Percentiles rank a stretch among this genome's conserved stretches.
Evolutionary conservation across 2,329 filamentous ascomycete genomes (phyloP).

Genomic region (Cadophora luteo-olivacea): DNA sequence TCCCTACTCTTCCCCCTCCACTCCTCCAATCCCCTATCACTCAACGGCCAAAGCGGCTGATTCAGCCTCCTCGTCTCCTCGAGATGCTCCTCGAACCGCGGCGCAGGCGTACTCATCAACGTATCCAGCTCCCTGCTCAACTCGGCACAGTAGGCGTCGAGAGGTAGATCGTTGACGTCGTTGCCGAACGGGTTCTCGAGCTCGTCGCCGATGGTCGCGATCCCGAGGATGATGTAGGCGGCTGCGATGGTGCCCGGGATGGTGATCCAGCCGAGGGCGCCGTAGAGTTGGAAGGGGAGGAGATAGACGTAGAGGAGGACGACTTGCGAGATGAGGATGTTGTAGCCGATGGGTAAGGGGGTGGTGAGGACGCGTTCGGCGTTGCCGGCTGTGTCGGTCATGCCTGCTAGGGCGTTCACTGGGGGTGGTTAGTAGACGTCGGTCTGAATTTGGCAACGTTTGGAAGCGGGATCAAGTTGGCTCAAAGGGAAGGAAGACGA

Average conservation of each 20-base stretch:
- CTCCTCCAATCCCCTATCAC: slow-evolving; percentile 48
- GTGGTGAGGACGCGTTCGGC: slow-evolving; percentile 83
- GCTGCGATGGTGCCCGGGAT: slow-evolving; percentile 77
- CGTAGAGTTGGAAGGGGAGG: slow-evolving; percentile 80
- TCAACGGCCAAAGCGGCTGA: slow-evolving; percentile 46
- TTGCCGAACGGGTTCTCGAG: slow-evolving; percentile 86
- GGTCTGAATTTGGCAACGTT: background rate
- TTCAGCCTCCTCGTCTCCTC: slow-evolving; percentile 36
- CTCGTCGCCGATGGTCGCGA: slow-evolving; percentile 77
- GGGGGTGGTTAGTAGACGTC: slow-evolving; percentile 1
- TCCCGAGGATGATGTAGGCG: slow-evolving; percentile 83
- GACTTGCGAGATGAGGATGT: slow-evolving; percentile 84
- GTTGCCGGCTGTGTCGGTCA: slow-evolving; percentile 76
- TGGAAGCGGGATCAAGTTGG: background rate
- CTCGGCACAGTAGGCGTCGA: slow-evolving; percentile 79
- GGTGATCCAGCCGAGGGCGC: slow-evolving; percentile 70
- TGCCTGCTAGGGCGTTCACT: slow-evolving; percentile 53
- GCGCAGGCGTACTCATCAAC: slow-evolving; percentile 49
- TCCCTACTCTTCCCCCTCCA: slow-evolving; percentile 53
- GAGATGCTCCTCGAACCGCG: slow-evolving; percentile 32
- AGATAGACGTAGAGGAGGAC: slow-evolving; percentile 84
- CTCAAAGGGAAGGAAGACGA: slow-evolving; percentile 41
- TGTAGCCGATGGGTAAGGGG: slow-evolving; percentile 82
- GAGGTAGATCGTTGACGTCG: slow-evolving; percentile 81
- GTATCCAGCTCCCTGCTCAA: slow-evolving; percentile 77